phyloP scores from a whole-genome alignment of 257 asterid genomes.

The Fraxinus excelsior region DNA sequence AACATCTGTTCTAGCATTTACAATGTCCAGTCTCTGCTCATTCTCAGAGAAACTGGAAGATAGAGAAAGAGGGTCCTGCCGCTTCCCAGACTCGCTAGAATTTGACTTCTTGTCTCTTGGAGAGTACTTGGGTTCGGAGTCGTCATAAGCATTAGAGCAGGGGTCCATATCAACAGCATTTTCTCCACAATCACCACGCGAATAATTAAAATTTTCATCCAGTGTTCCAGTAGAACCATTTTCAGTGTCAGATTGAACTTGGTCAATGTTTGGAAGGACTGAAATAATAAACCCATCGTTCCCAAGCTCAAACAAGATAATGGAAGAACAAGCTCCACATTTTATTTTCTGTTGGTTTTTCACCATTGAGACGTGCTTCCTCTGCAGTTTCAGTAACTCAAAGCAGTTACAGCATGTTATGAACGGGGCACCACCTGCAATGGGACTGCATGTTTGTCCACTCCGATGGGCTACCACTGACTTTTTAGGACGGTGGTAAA shows the following conservation, averaged over 20 bases:
- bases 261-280: slow-evolving; percentile 47
- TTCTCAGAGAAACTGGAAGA: slow-evolving; percentile 52
- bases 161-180: slow-evolving; percentile 36
- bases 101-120: slow-evolving; percentile 44
- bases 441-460: slow-evolving; percentile 46
- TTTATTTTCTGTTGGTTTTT: slow-evolving; percentile 55
- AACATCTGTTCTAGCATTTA: slow-evolving; percentile 33
- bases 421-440: slow-evolving; percentile 93
- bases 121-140: slow-evolving; percentile 38
- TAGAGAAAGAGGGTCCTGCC: slow-evolving; percentile 47
- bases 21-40: slow-evolving; percentile 46
- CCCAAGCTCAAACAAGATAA: slow-evolving; percentile 61
- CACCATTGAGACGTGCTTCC: slow-evolving; percentile 43
- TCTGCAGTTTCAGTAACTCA: slow-evolving; percentile 68
- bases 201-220: slow-evolving; percentile 48
- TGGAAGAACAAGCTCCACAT: slow-evolving; percentile 89
- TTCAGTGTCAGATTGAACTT: slow-evolving; percentile 46
- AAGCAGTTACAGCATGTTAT: slow-evolving; percentile 82
- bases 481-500: slow-evolving; percentile 51
- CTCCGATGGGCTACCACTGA: slow-evolving; percentile 41
- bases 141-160: slow-evolving; percentile 44
- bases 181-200: slow-evolving; percentile 35
- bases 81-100: slow-evolving; percentile 47
- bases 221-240: slow-evolving; percentile 49
- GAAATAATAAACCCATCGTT: slow-evolving; percentile 50